phyloP scores from a whole-genome alignment of 2,329 filamentous ascomycete genomes.

The Xylariaceae sp. region DNA sequence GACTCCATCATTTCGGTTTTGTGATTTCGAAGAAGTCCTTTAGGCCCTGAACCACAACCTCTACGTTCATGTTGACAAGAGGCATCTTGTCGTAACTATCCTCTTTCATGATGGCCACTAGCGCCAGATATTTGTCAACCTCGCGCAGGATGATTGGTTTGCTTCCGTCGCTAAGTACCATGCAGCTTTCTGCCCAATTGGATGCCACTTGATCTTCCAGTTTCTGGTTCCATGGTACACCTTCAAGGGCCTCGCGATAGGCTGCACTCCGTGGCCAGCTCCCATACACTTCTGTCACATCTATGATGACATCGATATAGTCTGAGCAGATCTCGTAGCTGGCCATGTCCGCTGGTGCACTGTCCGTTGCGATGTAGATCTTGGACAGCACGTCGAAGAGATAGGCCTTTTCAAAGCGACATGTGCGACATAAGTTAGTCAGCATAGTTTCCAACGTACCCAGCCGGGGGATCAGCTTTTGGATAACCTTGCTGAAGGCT shows the following conservation, averaged over 20 bases:
- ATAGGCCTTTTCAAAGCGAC: slow-evolving; percentile 95
- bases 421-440: slow-evolving; percentile 88
- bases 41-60: slow-evolving; percentile 74
- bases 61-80: slow-evolving; percentile 81
- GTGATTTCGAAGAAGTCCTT: slow-evolving; percentile 75
- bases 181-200: slow-evolving; percentile 62
- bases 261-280: slow-evolving; percentile 58
- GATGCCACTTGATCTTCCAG: slow-evolving; percentile 64
- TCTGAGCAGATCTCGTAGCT: slow-evolving; percentile 98
- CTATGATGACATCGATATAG: slow-evolving; percentile 97
- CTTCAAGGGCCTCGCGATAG: slow-evolving; percentile 54
- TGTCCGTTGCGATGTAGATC: slow-evolving; percentile 97
- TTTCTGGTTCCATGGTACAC: slow-evolving; percentile 55
- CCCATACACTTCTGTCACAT: slow-evolving; percentile 93
- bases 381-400: slow-evolving; percentile 97
- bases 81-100: slow-evolving; percentile 80
- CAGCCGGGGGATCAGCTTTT: slow-evolving; percentile 91
- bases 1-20: slow-evolving; percentile 40
- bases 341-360: slow-evolving; percentile 85
- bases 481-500: slow-evolving; percentile 96
- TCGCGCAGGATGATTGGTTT: slow-evolving; percentile 65
- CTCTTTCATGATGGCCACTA: slow-evolving; percentile 84
- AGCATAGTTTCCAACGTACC: slow-evolving; percentile 90
- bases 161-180: slow-evolving; percentile 61
- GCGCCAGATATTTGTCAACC: slow-evolving; percentile 69